Base-by-base conservation (phyloP, 2,329 filamentous ascomycete species). In the Ceratocystis destructans region DNA sequence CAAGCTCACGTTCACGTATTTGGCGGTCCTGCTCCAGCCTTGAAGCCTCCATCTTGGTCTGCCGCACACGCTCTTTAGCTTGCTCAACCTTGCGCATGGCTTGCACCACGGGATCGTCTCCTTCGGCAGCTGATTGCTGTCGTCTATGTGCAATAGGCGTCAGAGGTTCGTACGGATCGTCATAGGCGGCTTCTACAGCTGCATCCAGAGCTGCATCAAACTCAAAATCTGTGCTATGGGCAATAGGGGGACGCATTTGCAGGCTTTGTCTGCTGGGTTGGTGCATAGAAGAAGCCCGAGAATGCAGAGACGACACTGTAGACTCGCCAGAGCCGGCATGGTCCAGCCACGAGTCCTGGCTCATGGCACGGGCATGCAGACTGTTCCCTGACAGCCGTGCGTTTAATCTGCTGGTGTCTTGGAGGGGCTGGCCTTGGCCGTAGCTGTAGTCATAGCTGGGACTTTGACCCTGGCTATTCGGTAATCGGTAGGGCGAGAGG, bases 151-250 rank as follows among this genome's bases (percentile, higher is more conserved):
- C 59, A 12, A 68, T 77, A 5, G 80, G 75, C 20, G 80, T 80
- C 74, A 83, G 84, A 3, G 88, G 88, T 72, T 96, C 91, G 69
- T 90, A 89, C 0, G 89, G 89, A 69, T 96, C 91, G 73, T 96
- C 88, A 74, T 97, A 99, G 4, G 93, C 94, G 63, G 93, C 93
- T 75, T 97, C 94, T 7, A 97, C 92, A 15, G 94, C 94, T 28
- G 92, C 93, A 76, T 97, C 93, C 55, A 97, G 80, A 3, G 94
- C 94, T 7, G 90, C 91, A 75, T 96, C 92, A 70, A 97, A 96
- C 72, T 96, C 92, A 5, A 89, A 87, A 73, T 96, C 90, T 0
- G 90, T 94, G 37, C 82, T 85, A 57, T 85, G 86, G 69, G 88
- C 93, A 2, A 81, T 73, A 45, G 80, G 80, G 45, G 80, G 80